Conservation (phyloP, 108 stramenopile species). For the Skeletonema marinoi region DNA sequence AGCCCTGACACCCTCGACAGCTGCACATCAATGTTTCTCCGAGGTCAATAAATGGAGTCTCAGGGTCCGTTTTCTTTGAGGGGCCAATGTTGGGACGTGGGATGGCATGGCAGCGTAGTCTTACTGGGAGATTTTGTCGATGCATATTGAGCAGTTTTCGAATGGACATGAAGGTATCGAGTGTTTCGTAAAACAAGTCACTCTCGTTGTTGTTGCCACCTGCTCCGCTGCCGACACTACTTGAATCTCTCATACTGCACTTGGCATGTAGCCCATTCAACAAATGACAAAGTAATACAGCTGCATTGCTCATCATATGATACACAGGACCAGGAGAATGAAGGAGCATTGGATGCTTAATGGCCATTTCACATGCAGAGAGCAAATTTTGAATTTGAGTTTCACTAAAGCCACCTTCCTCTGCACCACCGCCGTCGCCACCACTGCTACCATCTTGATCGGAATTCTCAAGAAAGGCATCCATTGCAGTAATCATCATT, state of each 20-base stretch:
- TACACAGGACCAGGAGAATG: conserved; percentile 83
- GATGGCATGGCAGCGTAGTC: conserved; percentile 82
- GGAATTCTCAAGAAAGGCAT: conserved; percentile 82
- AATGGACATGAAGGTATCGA: conserved; percentile 77
- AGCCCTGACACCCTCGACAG: conserved; percentile 88
- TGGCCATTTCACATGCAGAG: conserved; percentile 77
- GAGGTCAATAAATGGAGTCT: conserved; percentile 68
- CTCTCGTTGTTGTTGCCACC: conserved; percentile 50
- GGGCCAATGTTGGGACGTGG: conserved; percentile 68
- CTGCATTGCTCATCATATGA: conserved; percentile 84
- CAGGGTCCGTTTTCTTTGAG: conserved; percentile 15
- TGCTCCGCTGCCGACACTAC: neutral
- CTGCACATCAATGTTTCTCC: conserved; percentile 81
- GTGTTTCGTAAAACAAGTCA: conserved; percentile 79
- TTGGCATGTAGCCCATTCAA: conserved; percentile 81
- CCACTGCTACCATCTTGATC: conserved; percentile 51
- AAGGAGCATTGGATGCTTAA: conserved; percentile 81
- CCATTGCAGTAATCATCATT: conserved; percentile 77
- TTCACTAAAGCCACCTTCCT: conserved; percentile 73
- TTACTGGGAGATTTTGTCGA: conserved; percentile 77
- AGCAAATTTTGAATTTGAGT: conserved; percentile 79
- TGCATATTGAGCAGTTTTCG: conserved; percentile 78
- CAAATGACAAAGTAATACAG: conserved; percentile 82
- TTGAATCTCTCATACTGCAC: neutral
- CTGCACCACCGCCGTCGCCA: neutral